Conservation (phyloP, 768 basidiomycete species). For the Termitomyces bulborhizus region DNA sequence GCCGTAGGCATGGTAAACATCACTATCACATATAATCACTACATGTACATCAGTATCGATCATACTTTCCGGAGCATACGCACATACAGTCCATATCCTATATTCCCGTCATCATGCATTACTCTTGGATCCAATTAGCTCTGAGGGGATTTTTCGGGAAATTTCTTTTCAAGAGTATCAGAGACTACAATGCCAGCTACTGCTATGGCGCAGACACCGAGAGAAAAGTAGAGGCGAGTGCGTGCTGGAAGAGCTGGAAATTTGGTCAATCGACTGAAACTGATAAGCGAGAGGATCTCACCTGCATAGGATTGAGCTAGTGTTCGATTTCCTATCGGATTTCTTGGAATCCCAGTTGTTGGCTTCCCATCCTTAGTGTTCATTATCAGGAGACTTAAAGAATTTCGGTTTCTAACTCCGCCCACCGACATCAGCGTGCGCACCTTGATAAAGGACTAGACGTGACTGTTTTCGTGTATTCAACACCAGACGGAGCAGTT, state of each 20-base stretch:
- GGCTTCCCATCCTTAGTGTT: constrained; percentile 3
- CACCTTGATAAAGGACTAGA: too few species aligned
- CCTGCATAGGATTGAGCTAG: constrained; percentile 34
- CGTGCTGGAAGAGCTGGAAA: constrained; percentile 44
- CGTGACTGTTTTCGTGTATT: too few species aligned
- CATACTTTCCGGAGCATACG: background rate
- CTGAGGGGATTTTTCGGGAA: constrained; percentile 19
- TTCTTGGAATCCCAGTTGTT: constrained; percentile 10
- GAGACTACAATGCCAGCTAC: constrained; percentile 41
- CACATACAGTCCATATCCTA: constrained; percentile 11
- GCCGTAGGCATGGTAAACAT: background rate
- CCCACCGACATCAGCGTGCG: background rate
- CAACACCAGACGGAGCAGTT: too few species aligned
- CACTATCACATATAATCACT: constrained; percentile 7
- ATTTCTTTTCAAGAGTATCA: constrained; percentile 42
- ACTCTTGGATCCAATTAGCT: constrained; percentile 2
- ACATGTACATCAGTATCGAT: constrained; percentile 3
- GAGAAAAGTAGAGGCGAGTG: constrained; percentile 46
- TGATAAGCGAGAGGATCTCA: constrained; percentile 8
- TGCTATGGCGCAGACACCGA: constrained; percentile 42
- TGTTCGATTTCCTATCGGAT: constrained; percentile 20
- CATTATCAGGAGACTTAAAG: background rate
- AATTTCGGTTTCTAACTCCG: constrained; percentile 2
- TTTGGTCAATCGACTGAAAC: constrained; percentile 1
- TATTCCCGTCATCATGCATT: background rate